Evolutionary conservation across 176 grass and related monocot species (phyloP).

Genomic region (Oryza meridionalis): DNA sequence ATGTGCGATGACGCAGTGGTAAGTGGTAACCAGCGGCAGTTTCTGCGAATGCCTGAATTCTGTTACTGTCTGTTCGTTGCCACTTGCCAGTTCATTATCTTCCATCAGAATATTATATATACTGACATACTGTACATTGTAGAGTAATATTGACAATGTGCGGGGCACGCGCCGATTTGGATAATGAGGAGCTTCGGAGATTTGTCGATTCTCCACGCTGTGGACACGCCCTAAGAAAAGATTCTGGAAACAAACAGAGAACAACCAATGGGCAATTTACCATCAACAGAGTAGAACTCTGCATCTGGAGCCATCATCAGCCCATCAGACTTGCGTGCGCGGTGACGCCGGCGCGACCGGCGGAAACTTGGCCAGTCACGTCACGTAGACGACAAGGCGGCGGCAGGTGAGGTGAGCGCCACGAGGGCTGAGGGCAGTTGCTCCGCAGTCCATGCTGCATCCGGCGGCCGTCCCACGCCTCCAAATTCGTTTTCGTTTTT

Average conservation of each 20-base stretch:
- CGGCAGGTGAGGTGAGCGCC: neutral
- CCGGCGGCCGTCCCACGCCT: neutral
- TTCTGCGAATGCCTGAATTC: neutral
- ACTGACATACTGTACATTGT: no score
- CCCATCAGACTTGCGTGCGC: neutral
- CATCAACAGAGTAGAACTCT: neutral
- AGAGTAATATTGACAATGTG: no score
- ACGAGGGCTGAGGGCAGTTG: neutral
- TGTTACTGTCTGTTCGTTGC: neutral
- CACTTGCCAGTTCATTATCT: neutral
- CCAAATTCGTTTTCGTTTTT: neutral
- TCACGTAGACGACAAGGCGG: neutral
- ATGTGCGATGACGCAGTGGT: neutral
- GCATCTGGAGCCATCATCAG: neutral
- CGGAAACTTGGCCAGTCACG: neutral
- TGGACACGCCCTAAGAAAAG: neutral
- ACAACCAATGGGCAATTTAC: neutral
- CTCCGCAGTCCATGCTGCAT: neutral
- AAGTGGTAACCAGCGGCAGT: neutral
- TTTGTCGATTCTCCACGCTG: neutral
- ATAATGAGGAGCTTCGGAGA: neutral
- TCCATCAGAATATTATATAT: neutral
- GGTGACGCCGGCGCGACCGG: neutral
- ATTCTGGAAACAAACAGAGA: neutral
- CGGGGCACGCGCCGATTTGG: neutral